Base-by-base conservation (phyloP, 179 eudicot species). In the Nepenthes alata region DNA sequence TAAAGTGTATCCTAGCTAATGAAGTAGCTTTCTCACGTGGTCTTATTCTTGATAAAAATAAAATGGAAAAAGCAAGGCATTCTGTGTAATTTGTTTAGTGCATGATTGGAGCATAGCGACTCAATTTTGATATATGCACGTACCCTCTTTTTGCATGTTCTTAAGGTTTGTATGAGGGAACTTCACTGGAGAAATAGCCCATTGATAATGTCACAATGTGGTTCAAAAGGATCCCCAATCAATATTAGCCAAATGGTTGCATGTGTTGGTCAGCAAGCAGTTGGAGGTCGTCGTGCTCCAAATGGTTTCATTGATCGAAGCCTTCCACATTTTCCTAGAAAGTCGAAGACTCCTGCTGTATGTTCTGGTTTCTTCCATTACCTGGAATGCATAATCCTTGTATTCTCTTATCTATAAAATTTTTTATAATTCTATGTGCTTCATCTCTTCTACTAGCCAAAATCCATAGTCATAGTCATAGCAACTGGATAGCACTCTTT, bases 211-310 rank as follows among this genome's bases (percentile, higher is more conserved):
- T 83, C 97, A 44, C 94, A 87, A 49, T 94, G 99, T 74, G 99
- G 99, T 53, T 94, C 99, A 38, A 94, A 94, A 76, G 99, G 99
- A 68, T 94, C 97, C 47, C 86, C 87, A 39, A 85, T 87, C 64
- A 93, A 93, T 79, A 94, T 94, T 36, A 85, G 97, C 63, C 99
- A 94, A 80, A 94, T 94, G 99, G 79, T 94, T 79, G 95, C 94
- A 39, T 90, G 95, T 74, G 97, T 94, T 70, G 99, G 99, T 61
- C 99, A 94, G 83, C 99, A 94, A 73, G 75, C 87, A 70, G 99
- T 94, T 58, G 94, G 95, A 25, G 98, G 99, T 47, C 82, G 78
- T 63, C 84, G 99, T 70, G 97, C 97, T 55, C 97, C 97, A 3
- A 80, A 94, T 77, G 99, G 99, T 60, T 94, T 94, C 62, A 78